Base-by-base conservation (phyloP, 2,329 filamentous ascomycete species). In the Clathrospora elynae region DNA sequence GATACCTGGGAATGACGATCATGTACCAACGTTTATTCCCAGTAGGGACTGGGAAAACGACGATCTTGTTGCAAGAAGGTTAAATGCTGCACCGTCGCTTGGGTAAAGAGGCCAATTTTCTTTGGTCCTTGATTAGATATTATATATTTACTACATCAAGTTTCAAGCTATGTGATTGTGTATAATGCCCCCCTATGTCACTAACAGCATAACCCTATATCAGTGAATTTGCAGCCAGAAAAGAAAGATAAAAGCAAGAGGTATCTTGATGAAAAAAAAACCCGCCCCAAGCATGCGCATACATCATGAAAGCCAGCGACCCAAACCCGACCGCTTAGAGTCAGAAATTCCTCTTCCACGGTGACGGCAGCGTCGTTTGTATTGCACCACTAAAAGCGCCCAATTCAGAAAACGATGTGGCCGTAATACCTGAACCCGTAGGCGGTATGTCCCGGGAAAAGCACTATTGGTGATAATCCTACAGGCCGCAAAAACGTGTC, bases 401-500 rank as follows among this genome's bases (percentile, higher is more conserved):
- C 46, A 30, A 35, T 37, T 20, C 28, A 28, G 24, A 44, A 36
- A 19, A 42, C 37, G 35, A 43, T 48, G 32, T 43, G 22, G 38
- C 36, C 30, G 41, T 50, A 26, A 40, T 23, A 34, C 35, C 39
- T 34, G 35, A 42, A 47, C 17, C 13, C 26, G 26, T 48, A 25
- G 30, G 20, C 35, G 46, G 36, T 29, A 42, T 52, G 30, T 41
- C 46, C 40, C 31, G 45, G 53, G 49, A 50, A 55, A 51, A 39
- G 36, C 46, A 43, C 45, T 19, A 55, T 35, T 51, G 35, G 45
- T 55, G 51, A 29, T 43, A 42, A 48, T 41, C 26, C 28, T 35
- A 42, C 42, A 26, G 30, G 32, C 26, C 17, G n/a, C n/a, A 23
- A 59, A 50, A 59, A 64, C 57, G 61, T 63, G 60, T 43, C 26